A percentile compares a stretch with the other conserved stretches of the same genome.
These are phyloP conservation scores for Pythium aquatile DNA, from an alignment of 352 stramenopile species.

Conservation along the genomic window DNA sequence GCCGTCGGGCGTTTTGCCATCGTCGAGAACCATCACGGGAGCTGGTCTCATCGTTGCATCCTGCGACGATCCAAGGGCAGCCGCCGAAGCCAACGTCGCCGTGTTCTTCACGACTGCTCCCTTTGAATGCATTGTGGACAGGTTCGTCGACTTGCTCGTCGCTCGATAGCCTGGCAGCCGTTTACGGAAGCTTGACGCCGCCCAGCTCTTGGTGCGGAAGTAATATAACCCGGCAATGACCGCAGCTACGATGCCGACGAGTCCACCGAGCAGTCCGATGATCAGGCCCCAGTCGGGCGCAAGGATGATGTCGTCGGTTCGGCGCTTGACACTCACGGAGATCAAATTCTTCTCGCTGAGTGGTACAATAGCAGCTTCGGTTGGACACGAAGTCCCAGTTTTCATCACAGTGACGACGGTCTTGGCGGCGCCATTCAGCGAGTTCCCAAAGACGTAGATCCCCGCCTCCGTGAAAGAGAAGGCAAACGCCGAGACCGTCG, in stretches of 20 bases:
- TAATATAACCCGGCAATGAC: conserved; percentile 82
- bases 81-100: neutral
- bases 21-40: conserved; percentile 26
- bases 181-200: conserved; percentile 31
- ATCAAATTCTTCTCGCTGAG: conserved; percentile 88
- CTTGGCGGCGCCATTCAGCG: conserved; percentile 54
- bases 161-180: conserved; percentile 27
- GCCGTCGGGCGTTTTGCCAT: conserved; percentile 1
- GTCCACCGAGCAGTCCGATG: conserved; percentile 60
- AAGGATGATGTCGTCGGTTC: conserved; percentile 80
- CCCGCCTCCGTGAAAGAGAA: conserved; percentile 86
- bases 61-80: neutral
- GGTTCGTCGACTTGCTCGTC: conserved; percentile 44
- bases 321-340: conserved; percentile 70
- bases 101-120: conserved; percentile 52
- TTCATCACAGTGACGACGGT: conserved; percentile 88
- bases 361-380: conserved; percentile 78
- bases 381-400: conserved; percentile 64
- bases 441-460: conserved; percentile 90
- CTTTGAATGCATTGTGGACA: conserved; percentile 68
- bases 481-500: conserved; percentile 72
- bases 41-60: conserved; percentile 11
- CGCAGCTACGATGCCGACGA: conserved; percentile 71
- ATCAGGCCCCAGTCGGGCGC: conserved; percentile 89
- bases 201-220: conserved; percentile 84